These are phyloP conservation scores for Heracleum sosnowskyi DNA, from an alignment of 129 eudicot genomes.

Conservation along the genomic window DNA sequence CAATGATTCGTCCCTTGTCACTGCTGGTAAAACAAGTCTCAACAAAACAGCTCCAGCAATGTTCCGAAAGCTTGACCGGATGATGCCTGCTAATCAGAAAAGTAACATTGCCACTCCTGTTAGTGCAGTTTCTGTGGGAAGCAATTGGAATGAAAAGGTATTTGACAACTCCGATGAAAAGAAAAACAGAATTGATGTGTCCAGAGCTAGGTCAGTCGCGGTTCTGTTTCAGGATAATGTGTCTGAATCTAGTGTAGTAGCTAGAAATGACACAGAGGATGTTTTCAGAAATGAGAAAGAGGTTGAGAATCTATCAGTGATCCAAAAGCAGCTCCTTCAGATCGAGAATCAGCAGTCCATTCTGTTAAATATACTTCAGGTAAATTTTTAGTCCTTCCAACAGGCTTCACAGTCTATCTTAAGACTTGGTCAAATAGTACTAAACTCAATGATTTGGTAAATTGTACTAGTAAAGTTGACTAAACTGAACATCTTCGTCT, in stretches of 20 bases:
- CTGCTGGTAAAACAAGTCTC: slow-evolving; percentile 36
- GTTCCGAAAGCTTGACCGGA: slow-evolving; percentile 60
- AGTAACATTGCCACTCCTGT: slow-evolving; percentile 15
- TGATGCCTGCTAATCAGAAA: slow-evolving; percentile 38
- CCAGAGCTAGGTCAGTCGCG: slow-evolving; percentile 18
- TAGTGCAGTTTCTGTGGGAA: slow-evolving; percentile 25
- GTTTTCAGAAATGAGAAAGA: slow-evolving; percentile 26
- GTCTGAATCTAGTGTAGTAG: slow-evolving; percentile 36
- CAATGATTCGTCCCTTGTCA: slow-evolving; percentile 25
- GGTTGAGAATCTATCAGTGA: slow-evolving; percentile 41
- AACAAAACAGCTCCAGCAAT: slow-evolving; percentile 50
- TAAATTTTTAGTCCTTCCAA: slow-evolving; percentile 17
- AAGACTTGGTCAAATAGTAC: neutral
- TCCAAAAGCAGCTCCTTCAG: slow-evolving; percentile 47
- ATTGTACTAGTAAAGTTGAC: neutral
- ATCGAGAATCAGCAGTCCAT: slow-evolving; percentile 53
- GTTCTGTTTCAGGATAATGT: slow-evolving; percentile 34
- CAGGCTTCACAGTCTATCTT: neutral
- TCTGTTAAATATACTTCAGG: slow-evolving; percentile 74
- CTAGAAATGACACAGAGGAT: slow-evolving; percentile 33
- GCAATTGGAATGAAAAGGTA: slow-evolving; percentile 14
- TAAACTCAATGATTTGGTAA: neutral
- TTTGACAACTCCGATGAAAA: slow-evolving; percentile 28
- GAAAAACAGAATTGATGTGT: slow-evolving; percentile 15
- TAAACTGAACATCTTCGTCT: neutral